Evolutionary conservation across 2,329 filamentous ascomycete genomes (phyloP), one percentile per base, ranked within the genome.

Genomic region (Ilyonectria mors-panacis): DNA sequence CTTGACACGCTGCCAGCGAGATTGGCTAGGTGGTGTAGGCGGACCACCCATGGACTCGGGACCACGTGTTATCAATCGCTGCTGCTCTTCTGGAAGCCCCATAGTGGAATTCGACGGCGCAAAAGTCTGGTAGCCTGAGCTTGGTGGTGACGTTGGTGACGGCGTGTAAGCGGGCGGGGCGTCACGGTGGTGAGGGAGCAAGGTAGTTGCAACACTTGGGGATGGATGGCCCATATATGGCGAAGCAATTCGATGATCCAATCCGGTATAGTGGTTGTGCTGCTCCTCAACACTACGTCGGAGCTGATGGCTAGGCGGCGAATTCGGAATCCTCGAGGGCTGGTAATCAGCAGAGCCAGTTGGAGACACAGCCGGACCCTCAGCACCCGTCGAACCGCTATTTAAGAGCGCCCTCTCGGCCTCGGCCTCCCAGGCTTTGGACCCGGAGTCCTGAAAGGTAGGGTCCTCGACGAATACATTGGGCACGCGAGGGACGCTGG

Each of bases 91-190:
- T 2, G 77, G 72, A 12, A 75, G 69, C 6, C 82, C 84, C 85
- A 87, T 87, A 28, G 63, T 79, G 19, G 66, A 58, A 50, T 66
- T 65, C 17, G 63, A 28, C 23, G 66, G 75, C 1, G 75, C 65
- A 72, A 87, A 85, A 8, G 85, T 86, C 65, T 79, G 83, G 73
- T 87, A 86, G 67, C 79, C 81, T 67, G 76, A 55, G 12, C 54
- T 63, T 30, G 62, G 62, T 17, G 76, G 69, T 8, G 80, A 76
- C 13, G 82, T 82, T 23, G 74, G 77, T 15, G 81, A 83, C 8
- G 85, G 84, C 2, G 83, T 84, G 74, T 87, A 88, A 10, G 86
- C 86, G 7, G 86, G 86, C 10, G 86, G 86, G 6, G 85, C 85
- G 63, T 85, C 84, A 45, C 71, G 67, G n/a, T 69, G 70, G 17